Evolutionary conservation across 2,329 filamentous ascomycete species (phyloP).

Genomic region (Ilyonectria sp.): DNA sequence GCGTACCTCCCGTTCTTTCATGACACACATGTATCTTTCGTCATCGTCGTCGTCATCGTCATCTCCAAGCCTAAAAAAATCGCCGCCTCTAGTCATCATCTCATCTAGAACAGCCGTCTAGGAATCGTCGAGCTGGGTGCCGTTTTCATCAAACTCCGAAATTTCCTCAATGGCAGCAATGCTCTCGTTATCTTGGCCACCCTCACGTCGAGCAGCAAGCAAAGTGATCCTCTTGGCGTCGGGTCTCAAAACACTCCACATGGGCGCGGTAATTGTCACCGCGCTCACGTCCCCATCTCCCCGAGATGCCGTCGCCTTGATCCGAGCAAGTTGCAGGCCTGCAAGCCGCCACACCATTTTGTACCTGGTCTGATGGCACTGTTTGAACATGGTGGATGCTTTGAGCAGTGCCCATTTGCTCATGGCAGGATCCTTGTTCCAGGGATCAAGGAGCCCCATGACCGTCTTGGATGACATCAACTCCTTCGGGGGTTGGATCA

Average conservation of each 20-base stretch:
- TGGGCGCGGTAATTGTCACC: slow-evolving; percentile 53
- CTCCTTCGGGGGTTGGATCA: slow-evolving; percentile 55
- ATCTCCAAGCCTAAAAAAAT: background rate
- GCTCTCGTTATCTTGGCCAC: slow-evolving; percentile 39
- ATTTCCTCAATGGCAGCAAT: slow-evolving; percentile 47
- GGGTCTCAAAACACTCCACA: slow-evolving; percentile 56
- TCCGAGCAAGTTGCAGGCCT: slow-evolving; percentile 62
- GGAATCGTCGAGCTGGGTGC: slow-evolving; percentile 49
- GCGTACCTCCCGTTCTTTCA: background rate
- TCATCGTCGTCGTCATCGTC: no score
- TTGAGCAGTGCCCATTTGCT: slow-evolving; percentile 66
- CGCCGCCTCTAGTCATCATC: background rate
- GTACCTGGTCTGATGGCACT: slow-evolving; percentile 47
- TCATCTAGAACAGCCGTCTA: slow-evolving; percentile 29
- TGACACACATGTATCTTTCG: background rate
- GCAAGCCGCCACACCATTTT: slow-evolving; percentile 64
- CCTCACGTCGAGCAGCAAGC: slow-evolving; percentile 35
- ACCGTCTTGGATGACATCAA: slow-evolving; percentile 46
- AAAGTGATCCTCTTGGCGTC: slow-evolving; percentile 51
- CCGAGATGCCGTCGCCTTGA: slow-evolving; percentile 58
- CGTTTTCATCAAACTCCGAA: slow-evolving; percentile 48
- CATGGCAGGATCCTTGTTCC: slow-evolving; percentile 43
- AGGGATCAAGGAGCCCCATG: slow-evolving; percentile 46
- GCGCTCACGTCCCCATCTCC: slow-evolving; percentile 34
- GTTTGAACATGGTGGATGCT: slow-evolving; percentile 64